phyloP scores from a whole-genome alignment of 257 asterid genomes.

The Nicotiana paniculata region DNA sequence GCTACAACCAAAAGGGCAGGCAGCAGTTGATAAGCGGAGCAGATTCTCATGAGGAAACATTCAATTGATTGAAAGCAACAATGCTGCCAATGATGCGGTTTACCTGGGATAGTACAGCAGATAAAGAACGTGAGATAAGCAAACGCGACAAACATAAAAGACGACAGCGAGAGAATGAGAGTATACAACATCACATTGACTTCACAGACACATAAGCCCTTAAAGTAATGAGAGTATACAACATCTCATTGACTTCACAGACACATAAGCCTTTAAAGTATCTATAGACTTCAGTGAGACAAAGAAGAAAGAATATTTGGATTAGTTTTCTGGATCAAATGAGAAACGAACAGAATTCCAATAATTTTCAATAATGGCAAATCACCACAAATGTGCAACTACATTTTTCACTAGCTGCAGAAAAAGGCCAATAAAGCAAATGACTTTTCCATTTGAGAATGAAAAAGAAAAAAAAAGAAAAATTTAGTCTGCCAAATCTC shows the following conservation, averaged over 20 bases:
- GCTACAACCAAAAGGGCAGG: constrained; percentile 27
- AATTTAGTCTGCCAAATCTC: neutral
- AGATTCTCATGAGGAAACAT: constrained; percentile 32
- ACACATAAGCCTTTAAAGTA: too few species aligned
- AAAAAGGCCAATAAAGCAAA: neutral
- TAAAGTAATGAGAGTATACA: neutral
- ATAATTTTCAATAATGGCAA: neutral
- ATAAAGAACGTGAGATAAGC: constrained; percentile 12
- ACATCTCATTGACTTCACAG: neutral
- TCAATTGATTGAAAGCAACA: constrained; percentile 9
- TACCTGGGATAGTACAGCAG: constrained; percentile 29
- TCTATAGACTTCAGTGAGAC: too few species aligned
- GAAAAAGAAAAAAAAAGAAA: too few species aligned
- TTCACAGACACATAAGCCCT: too few species aligned
- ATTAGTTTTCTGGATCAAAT: too few species aligned
- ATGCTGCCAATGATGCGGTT: constrained; percentile 10
- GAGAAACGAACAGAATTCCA: neutral
- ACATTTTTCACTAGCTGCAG: neutral
- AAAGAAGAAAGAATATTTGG: too few species aligned
- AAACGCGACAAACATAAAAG: neutral
- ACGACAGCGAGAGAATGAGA: neutral
- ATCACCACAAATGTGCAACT: neutral
- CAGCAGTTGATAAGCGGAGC: constrained; percentile 20
- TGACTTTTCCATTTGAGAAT: neutral
- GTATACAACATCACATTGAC: neutral